phyloP scores from a whole-genome alignment of 331 rosid species.

The Acacia pycnantha region DNA sequence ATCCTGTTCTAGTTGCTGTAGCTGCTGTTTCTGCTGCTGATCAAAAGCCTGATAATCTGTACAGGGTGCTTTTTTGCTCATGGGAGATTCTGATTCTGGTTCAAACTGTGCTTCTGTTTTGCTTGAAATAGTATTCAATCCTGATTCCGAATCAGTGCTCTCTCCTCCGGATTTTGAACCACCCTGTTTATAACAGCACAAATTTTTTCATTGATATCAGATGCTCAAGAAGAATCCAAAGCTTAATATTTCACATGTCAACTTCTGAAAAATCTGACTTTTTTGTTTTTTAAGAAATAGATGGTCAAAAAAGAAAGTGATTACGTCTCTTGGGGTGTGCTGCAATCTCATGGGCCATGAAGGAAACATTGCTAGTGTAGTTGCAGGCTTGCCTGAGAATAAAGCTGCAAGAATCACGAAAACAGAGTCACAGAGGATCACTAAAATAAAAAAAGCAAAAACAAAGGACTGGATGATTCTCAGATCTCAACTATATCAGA shows the following conservation, averaged over 20 bases:
- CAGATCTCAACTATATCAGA: constrained; percentile 14
- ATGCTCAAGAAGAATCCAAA: constrained; percentile 12
- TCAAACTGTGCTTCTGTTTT: constrained; percentile 62
- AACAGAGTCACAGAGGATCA: constrained; percentile 56
- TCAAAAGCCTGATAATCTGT: constrained; percentile 52
- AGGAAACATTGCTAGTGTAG: constrained; percentile 99
- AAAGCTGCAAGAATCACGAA: constrained; percentile 85
- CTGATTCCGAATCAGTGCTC: constrained; percentile 88
- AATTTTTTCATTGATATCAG: not conserved
- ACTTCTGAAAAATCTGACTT: not conserved
- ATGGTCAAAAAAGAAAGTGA: constrained; percentile 6
- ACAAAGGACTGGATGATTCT: constrained; percentile 17
- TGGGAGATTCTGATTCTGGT: constrained; percentile 81
- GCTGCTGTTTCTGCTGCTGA: constrained; percentile 13
- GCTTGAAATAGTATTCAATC: constrained; percentile 64
- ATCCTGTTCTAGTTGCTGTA: not conserved
- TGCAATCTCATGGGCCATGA: constrained; percentile 92
- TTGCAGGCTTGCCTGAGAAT: constrained; percentile 86
- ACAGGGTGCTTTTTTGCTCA: constrained; percentile 58
- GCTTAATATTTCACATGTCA: not conserved
- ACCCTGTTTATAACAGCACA: constrained; percentile 43
- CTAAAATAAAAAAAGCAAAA: constrained; percentile 10
- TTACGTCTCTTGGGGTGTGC: constrained; percentile 49
- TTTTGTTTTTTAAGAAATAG: not conserved
- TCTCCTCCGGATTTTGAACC: constrained; percentile 82